A percentile compares a stretch with the other conserved stretches of the same genome.
Conservation (phyloP, 148 eudicot species). For the Rhododendron ferrugineum region DNA sequence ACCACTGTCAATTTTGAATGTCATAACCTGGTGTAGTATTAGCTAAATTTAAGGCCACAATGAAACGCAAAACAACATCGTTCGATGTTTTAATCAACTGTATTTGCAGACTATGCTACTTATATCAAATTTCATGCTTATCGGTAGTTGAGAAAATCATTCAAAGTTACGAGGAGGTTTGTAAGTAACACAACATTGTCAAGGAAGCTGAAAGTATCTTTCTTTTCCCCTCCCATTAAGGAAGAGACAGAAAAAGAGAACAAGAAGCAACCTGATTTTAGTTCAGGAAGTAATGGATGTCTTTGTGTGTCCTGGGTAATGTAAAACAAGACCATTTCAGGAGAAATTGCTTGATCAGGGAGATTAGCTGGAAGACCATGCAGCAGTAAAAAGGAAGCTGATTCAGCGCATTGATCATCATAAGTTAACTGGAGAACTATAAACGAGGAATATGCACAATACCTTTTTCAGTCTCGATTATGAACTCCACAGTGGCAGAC, state of each 20-base stretch:
- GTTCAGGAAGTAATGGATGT: slow-evolving; percentile 63
- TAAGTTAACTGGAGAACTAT: not conserved
- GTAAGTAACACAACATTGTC: not conserved
- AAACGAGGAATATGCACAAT: not conserved
- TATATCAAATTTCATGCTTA: not conserved
- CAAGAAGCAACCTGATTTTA: slow-evolving; percentile 51
- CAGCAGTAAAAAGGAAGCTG: not conserved
- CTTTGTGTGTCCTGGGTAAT: slow-evolving; percentile 86
- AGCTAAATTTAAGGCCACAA: not conserved
- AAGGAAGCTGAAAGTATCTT: not conserved
- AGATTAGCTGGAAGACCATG: slow-evolving; percentile 46
- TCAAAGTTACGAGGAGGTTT: not conserved
- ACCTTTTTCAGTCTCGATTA: slow-evolving; percentile 66
- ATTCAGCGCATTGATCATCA: not conserved
- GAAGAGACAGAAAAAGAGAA: not conserved
- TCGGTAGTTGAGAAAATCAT: not conserved
- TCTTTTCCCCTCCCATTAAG: not conserved
- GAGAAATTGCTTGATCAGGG: slow-evolving; percentile 53
- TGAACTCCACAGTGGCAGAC: slow-evolving; percentile 65
- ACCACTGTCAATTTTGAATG: not conserved
- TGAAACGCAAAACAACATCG: not conserved
- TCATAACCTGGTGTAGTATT: not conserved
- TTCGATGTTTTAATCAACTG: not conserved
- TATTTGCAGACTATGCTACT: not conserved
- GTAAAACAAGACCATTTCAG: slow-evolving; percentile 66